A percentile compares a stretch with the other conserved stretches of the same genome.
These are phyloP conservation scores for Botrytis byssoidea DNA, from an alignment of 2,329 filamentous ascomycete species.

Conservation along the genomic window DNA sequence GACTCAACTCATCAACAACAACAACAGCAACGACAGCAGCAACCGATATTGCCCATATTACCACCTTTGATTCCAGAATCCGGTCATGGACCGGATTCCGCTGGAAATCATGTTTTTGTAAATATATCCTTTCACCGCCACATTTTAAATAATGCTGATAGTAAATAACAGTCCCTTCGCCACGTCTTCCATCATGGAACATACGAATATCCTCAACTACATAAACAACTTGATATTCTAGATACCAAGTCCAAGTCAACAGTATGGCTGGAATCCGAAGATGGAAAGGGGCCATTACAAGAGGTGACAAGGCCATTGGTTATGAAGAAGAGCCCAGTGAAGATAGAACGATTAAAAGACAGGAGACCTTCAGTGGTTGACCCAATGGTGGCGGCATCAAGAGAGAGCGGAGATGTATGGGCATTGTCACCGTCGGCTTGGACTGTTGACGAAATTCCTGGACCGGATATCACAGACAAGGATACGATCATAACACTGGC, in stretches of 20 bases:
- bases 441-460: slow-evolving; percentile 72
- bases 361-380: slow-evolving; percentile 75
- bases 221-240: slow-evolving; percentile 73
- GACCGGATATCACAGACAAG: slow-evolving; percentile 82
- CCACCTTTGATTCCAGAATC: slow-evolving; percentile 40
- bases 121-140: slow-evolving; percentile 27
- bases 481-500: slow-evolving; percentile 81
- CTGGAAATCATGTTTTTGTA: slow-evolving; percentile 53
- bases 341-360: slow-evolving; percentile 80
- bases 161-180: slow-evolving; percentile 57
- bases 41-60: slow-evolving; percentile 40
- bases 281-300: slow-evolving; percentile 47
- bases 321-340: slow-evolving; percentile 62
- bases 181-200: slow-evolving; percentile 94
- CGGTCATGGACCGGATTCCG: slow-evolving; percentile 49
- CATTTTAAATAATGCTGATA: slow-evolving; percentile 22
- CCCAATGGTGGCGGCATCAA: slow-evolving; percentile 70
- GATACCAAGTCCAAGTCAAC: slow-evolving; percentile 47
- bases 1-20: slow-evolving; percentile 42
- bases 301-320: slow-evolving; percentile 53
- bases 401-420: slow-evolving; percentile 65
- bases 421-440: slow-evolving; percentile 72
- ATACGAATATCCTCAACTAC: slow-evolving; percentile 71
- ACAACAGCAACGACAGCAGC: slow-evolving; percentile 43
- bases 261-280: slow-evolving; percentile 63